phyloP scores from a whole-genome alignment of 2,329 filamentous ascomycete species.

The Metarhizium humberi region DNA sequence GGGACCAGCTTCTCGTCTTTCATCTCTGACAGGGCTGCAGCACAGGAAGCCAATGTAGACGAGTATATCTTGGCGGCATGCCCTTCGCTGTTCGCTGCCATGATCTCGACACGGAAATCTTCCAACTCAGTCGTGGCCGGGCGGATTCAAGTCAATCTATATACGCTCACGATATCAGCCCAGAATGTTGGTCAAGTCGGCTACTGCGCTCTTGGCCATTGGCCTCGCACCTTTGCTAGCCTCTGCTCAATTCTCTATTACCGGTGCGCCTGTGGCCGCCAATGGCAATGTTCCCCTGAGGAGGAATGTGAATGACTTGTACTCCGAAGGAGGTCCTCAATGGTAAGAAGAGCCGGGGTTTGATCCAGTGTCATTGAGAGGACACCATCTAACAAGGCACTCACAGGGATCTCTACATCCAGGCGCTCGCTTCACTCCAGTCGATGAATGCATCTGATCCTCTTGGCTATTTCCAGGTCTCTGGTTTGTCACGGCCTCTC shows the following conservation, averaged over 20 bases:
- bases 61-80: background rate
- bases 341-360: constrained; percentile 25
- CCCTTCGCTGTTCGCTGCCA: background rate
- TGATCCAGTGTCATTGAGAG: background rate
- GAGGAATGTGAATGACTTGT: constrained; percentile 37
- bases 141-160: background rate
- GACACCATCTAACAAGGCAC: background rate
- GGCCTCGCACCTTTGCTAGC: constrained; percentile 13
- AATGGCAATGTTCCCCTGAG: constrained; percentile 34
- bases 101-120: too few species aligned
- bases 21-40: too few species aligned
- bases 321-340: constrained; percentile 28
- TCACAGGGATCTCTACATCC: constrained; percentile 39
- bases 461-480: constrained; percentile 40
- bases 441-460: constrained; percentile 28
- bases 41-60: background rate
- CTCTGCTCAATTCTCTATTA: constrained; percentile 21
- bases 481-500: constrained; percentile 22
- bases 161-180: background rate
- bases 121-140: background rate
- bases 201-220: constrained; percentile 16
- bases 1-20: too few species aligned
- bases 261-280: constrained; percentile 27
- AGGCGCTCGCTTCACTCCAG: constrained; percentile 34
- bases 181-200: constrained; percentile 12